Conservation (phyloP, 2,329 filamentous ascomycete species). For the Ilyonectria mors-panacis region DNA sequence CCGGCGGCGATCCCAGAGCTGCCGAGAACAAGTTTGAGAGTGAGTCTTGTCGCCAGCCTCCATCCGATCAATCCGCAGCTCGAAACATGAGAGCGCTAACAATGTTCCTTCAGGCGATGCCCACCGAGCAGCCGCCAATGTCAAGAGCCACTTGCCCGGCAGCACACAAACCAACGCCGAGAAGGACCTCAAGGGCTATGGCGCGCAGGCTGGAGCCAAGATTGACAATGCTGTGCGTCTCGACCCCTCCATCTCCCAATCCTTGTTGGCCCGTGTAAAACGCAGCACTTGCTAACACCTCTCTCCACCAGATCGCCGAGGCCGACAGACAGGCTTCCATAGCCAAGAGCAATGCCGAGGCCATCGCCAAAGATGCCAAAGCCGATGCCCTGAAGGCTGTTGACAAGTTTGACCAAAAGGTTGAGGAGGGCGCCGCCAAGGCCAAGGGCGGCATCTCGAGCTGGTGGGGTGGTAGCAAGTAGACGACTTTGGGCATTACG, state of each 20-base stretch:
- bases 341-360: slow-evolving; percentile 72
- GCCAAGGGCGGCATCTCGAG: slow-evolving; percentile 87
- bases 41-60: slow-evolving; percentile 60
- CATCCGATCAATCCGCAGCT: background rate
- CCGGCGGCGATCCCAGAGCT: slow-evolving; percentile 84
- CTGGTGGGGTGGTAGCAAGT: slow-evolving; percentile 81
- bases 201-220: slow-evolving; percentile 70
- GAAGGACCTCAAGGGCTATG: slow-evolving; percentile 70
- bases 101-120: slow-evolving; percentile 76
- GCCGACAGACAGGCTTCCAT: slow-evolving; percentile 74
- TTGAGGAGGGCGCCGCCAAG: slow-evolving; percentile 83
- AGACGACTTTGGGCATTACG: slow-evolving; percentile 19
- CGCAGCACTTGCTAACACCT: slow-evolving; percentile 15
- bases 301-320: slow-evolving; percentile 59
- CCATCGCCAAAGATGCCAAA: slow-evolving; percentile 74
- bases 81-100: slow-evolving; percentile 32
- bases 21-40: slow-evolving; percentile 92
- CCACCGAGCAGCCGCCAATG: slow-evolving; percentile 75
- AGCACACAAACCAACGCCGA: slow-evolving; percentile 71
- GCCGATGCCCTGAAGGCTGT: slow-evolving; percentile 79
- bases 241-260: background rate
- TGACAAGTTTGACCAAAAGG: slow-evolving; percentile 85
- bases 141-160: slow-evolving; percentile 77
- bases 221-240: slow-evolving; percentile 77
- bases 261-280: background rate